Conservation (phyloP, 108 stramenopile species). For the Discostella pseudostelligera region DNA sequence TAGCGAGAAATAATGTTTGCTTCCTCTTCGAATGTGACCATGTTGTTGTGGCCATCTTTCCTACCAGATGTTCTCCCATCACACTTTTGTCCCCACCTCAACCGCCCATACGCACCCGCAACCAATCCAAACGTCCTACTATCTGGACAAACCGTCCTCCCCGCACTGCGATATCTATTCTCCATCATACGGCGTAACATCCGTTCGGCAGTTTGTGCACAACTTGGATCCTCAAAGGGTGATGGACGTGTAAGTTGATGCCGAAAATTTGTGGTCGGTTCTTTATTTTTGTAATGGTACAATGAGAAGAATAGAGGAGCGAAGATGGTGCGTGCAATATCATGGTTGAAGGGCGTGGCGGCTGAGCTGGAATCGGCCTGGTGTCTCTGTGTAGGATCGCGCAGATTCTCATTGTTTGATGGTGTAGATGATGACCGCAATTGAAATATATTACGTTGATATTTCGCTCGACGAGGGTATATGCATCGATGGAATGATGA, state of each 20-base stretch:
- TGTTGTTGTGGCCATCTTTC: neutral
- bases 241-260: conserved; percentile 29
- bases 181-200: conserved; percentile 58
- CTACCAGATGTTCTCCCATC: neutral
- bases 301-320: conserved; percentile 38
- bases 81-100: conserved; percentile 10
- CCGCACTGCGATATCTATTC: conserved; percentile 46
- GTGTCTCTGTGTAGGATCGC: neutral
- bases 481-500: too few relatives aligned
- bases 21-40: conserved; percentile 37
- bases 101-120: conserved; percentile 42
- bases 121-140: conserved; percentile 37
- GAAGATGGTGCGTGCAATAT: conserved; percentile 47
- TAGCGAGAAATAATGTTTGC: conserved; percentile 17
- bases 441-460: neutral
- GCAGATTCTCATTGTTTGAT: neutral
- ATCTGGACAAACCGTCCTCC: conserved; percentile 49
- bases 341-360: conserved; percentile 35
- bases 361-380: conserved; percentile 12
- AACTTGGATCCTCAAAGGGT: conserved; percentile 40
- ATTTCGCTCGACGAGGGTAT: neutral
- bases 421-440: conserved; percentile 2
- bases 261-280: too few relatives aligned
- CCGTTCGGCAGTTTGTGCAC: conserved; percentile 38
- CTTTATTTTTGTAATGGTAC: conserved; percentile 20